Evolutionary conservation across 371 early-diverging fungal genomes (phyloP), one percentile per base, ranked within the genome.

Genomic region (Mucor plumbeus): DNA sequence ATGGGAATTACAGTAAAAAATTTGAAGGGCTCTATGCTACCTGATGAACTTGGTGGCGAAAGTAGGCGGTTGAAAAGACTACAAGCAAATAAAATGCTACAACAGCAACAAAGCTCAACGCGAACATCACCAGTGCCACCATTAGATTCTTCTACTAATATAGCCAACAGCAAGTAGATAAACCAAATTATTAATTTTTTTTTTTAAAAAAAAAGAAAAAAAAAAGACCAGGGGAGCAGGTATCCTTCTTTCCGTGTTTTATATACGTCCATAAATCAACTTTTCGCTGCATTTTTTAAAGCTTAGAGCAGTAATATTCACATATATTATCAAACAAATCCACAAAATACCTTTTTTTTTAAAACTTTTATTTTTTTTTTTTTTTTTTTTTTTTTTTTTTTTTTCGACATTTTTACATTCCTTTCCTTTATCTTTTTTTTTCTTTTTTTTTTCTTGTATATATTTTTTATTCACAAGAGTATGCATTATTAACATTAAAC

Each of bases 1-100:
- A 95, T 93, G 94, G 87, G 79, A 5, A 82, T 95, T 54, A 79
- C 80, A n/a, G 41, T 74, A 19, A 67, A 70, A 40, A 74, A 70
- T 13, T 17, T 74, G 31, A 74, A 74, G 47, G 67, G 74, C 6
- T 54, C 54, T 1, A 54, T 54, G 54, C 14, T 54, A 7, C 54
- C 54, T 5, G 54, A 54, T 13, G 54, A 54, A 33, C 15, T 54
- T n/a, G 54, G 54, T 33, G 34, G 54, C 5, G 31, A 26, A 11
- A 54, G 34, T 13, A 54, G 54, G 34, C 54, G 34, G 15, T 5
- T 33, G 15, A 26, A 14, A 11, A 3, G 34, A 33, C 4, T 54
- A 14, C 31, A 33, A 54, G 54, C 34, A 54, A 54, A 31, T 31
- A 26, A 54, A 54, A 54, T 54, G 33, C 19, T 19, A 10, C 50